These are phyloP conservation scores for Diaporthe helianthi DNA, from an alignment of 2,329 filamentous ascomycete genomes.

Conservation along the genomic window DNA sequence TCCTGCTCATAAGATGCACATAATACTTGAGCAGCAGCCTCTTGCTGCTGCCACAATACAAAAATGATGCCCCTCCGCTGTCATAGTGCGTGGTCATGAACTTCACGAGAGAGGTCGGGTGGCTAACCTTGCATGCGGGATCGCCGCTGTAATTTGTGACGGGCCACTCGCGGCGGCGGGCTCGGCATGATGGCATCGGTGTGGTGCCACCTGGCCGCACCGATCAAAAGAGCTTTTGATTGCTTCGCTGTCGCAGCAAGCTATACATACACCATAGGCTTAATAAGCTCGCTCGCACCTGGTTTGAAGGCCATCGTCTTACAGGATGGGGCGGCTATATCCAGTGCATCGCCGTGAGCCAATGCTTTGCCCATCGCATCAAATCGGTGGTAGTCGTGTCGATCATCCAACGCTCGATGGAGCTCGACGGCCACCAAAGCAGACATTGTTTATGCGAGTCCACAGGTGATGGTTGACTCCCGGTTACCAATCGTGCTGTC, in stretches of 20 bases:
- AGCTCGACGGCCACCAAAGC: background rate
- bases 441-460: background rate
- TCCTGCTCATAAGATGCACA: background rate
- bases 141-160: slow-evolving; percentile 34
- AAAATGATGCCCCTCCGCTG: background rate
- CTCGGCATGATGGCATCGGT: background rate
- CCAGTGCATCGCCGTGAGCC: background rate
- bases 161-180: slow-evolving; percentile 27
- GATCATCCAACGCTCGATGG: background rate
- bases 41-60: background rate
- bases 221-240: background rate
- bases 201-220: slow-evolving; percentile 16
- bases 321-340: background rate
- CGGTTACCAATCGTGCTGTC: background rate
- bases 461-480: background rate
- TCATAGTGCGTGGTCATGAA: background rate
- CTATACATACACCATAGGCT: background rate
- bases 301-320: background rate
- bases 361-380: background rate
- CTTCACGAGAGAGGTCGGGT: slow-evolving; percentile 19
- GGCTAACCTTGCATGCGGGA: slow-evolving; percentile 23
- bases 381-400: background rate
- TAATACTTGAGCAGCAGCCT: background rate
- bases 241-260: background rate
- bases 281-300: background rate